Percentiles rank a stretch among this genome's conserved stretches.
phyloP scores from a whole-genome alignment of 768 basidiomycete genomes.

The Gymnopilus junonius region DNA sequence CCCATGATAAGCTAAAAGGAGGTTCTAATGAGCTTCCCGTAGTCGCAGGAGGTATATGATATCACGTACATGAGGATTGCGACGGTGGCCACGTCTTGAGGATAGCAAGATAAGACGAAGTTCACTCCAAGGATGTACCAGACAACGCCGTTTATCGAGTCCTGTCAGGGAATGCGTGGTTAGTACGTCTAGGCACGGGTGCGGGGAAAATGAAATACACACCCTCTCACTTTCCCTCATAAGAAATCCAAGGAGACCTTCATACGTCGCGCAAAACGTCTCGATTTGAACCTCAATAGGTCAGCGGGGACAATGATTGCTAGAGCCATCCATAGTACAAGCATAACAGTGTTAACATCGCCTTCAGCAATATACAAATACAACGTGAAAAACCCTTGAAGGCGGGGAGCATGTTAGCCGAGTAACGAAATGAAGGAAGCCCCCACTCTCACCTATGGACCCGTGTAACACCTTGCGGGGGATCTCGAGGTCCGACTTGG shows the following conservation, averaged over 20 bases:
- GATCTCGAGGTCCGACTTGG: constrained; percentile 83
- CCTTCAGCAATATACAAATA: constrained; percentile 54
- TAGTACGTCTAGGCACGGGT: neutral
- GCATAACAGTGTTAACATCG: constrained; percentile 65
- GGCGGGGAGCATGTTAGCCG: constrained; percentile 3
- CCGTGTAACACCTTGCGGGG: constrained; percentile 88
- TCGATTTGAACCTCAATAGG: constrained; percentile 68
- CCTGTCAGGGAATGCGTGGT: constrained; percentile 36
- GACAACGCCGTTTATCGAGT: constrained; percentile 83
- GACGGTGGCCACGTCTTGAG: constrained; percentile 87
- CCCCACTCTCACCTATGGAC: constrained; percentile 72
- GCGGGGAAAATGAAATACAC: constrained; percentile 15
- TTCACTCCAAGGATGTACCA: constrained; percentile 91
- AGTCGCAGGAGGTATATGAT: neutral
- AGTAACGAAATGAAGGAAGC: neutral
- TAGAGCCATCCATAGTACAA: constrained; percentile 67
- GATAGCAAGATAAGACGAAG: constrained; percentile 74
- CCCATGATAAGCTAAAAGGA: constrained; percentile 83
- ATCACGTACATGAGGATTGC: constrained; percentile 81
- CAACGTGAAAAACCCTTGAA: constrained; percentile 44
- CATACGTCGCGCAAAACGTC: constrained; percentile 72
- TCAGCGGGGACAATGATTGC: constrained; percentile 76
- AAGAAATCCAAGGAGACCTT: constrained; percentile 73
- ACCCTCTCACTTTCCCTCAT: constrained; percentile 92
- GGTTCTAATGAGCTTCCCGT: neutral